Evolutionary conservation across 805 yeast species (phyloP).

Genomic region (Isabelozyma pseudorhagii): DNA sequence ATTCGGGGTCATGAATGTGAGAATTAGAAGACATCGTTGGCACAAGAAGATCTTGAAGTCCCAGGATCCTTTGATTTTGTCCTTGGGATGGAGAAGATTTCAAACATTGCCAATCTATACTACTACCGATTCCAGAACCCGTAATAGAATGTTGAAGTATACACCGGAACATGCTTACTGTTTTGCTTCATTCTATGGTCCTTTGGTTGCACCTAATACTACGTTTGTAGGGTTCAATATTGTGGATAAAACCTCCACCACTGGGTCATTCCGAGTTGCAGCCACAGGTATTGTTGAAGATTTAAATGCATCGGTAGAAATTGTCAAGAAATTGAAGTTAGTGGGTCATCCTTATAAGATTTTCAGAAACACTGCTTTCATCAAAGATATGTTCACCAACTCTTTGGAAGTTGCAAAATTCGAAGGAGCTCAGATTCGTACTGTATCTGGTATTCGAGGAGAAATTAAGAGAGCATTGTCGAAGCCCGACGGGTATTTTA

Average conservation of each 20-base stretch:
- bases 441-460: slow-evolving; percentile 96
- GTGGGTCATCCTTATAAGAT: slow-evolving; percentile 94
- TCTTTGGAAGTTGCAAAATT: slow-evolving; percentile 94
- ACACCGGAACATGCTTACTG: slow-evolving; percentile 98
- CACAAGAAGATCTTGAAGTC: slow-evolving; percentile 93
- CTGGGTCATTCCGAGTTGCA: slow-evolving; percentile 89
- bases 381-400: slow-evolving; percentile 93
- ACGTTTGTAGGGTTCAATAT: slow-evolving; percentile 94
- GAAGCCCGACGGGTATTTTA: slow-evolving; percentile 90
- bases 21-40: slow-evolving; percentile 98
- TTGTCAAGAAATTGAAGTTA: slow-evolving; percentile 90
- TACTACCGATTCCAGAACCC: slow-evolving; percentile 94
- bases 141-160: slow-evolving; percentile 96
- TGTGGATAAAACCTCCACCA: slow-evolving; percentile 78
- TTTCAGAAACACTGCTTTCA: slow-evolving; percentile 93
- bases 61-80: slow-evolving; percentile 90
- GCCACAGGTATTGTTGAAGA: slow-evolving; percentile 97
- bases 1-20: slow-evolving; percentile 88
- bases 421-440: slow-evolving; percentile 95
- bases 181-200: slow-evolving; percentile 94
- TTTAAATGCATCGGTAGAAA: slow-evolving; percentile 84
- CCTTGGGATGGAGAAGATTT: slow-evolving; percentile 98
- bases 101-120: slow-evolving; percentile 95
- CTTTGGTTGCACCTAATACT: slow-evolving; percentile 94
- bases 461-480: slow-evolving; percentile 93